These are phyloP conservation scores for Asterophora parasitica DNA, from an alignment of 768 basidiomycete species.

Conservation along the genomic window DNA sequence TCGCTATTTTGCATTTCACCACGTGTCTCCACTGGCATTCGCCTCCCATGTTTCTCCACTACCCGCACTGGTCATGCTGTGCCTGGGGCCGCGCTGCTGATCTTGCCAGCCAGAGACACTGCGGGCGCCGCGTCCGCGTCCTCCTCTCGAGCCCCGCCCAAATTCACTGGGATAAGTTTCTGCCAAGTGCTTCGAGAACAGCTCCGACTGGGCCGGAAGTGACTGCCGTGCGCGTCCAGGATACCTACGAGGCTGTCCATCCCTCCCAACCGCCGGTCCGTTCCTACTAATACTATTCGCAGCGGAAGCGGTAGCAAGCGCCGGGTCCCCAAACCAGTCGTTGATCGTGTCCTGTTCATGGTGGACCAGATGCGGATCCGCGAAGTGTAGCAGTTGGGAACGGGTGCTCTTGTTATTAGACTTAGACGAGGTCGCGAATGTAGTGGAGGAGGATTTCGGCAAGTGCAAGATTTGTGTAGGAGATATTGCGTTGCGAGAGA, in stretches of 20 bases:
- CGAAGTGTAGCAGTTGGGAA: neutral
- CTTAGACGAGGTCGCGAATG: neutral
- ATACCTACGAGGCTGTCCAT: neutral
- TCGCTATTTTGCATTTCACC: too few relatives aligned
- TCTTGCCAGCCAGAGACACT: neutral
- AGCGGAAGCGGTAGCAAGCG: neutral
- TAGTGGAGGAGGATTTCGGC: neutral
- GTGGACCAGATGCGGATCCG: neutral
- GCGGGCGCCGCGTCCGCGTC: neutral
- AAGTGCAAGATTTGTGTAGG: neutral
- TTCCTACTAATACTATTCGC: neutral
- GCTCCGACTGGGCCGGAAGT: conserved; percentile 12
- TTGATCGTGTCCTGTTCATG: neutral
- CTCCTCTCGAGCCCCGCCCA: conserved; percentile 2
- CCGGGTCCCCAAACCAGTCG: conserved; percentile 7
- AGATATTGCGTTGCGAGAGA: neutral
- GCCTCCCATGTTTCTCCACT: too few relatives aligned
- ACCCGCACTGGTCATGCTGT: too few relatives aligned
- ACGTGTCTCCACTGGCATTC: too few relatives aligned
- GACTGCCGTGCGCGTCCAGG: conserved; percentile 8
- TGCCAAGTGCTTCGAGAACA: conserved; percentile 8
- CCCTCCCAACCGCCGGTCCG: conserved; percentile 9
- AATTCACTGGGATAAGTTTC: conserved; percentile 2
- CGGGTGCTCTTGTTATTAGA: neutral
- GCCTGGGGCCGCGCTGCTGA: neutral